Evolutionary conservation across 176 grass and related monocot species (phyloP), one percentile per base, ranked within the genome.

Genomic region (Musa acuminata): DNA sequence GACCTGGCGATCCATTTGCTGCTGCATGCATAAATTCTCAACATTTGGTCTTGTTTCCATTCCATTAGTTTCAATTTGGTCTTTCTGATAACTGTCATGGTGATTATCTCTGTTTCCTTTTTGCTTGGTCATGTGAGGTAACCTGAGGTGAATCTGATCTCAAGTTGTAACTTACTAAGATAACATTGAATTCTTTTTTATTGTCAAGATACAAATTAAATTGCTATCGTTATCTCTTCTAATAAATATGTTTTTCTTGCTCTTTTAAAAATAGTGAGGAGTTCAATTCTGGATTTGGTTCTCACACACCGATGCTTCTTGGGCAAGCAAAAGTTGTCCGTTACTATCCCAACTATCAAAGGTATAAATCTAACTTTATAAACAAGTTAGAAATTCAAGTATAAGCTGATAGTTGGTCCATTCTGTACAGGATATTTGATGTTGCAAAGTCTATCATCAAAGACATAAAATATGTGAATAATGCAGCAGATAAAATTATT

Each of bases 221-320:
- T 78, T 72, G 1, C 67, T 78, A 8, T 79, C 9, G 83, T 81
- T 55, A 59, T 78, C 25, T 52, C 55, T 67, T 57, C 69, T 80
- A 70, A 19, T 78, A 80, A 75, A 20, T 63, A 49, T 83, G 51
- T 64, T 80, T 83, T 25, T 58, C 72, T 86, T 78, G 50, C 77
- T 66, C 21, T 71, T 43, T 62, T 66, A 21, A 74, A 80, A 74
- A 58, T 82, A 98, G 95, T 87, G 95, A 98, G 68, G 95, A 93
- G 78, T 98, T 98, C 75, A 98, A 91, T 87, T 83, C 95, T 77
- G 90, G 90, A 78, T 98, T 98, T 98, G 95, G 95, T 62, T 94
- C 95, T 58, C 95, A 98, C 79, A 98, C 90, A 43, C 95, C 95
- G 51, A 84, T 98, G 90, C 80, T 93, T 85, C 95, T 91, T 82